These are phyloP conservation scores for Globisporangium okanoganense DNA, from an alignment of 352 stramenopile genomes.

Conservation along the genomic window DNA sequence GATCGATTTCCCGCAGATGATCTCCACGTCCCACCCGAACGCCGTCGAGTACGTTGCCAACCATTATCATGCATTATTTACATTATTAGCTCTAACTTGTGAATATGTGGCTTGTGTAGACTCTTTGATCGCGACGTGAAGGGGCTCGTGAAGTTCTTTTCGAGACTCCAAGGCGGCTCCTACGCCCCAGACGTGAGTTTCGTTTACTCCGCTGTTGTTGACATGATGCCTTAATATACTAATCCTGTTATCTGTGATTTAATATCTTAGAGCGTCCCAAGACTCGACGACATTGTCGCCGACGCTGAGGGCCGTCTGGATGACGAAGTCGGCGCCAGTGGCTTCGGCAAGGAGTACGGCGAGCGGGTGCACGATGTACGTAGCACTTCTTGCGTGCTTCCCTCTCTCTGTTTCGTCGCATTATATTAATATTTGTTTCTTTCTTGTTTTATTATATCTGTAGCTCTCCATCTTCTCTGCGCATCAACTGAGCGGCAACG, in stretches of 20 bases:
- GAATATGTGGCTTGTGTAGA: conserved; percentile 20
- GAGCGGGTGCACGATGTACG: conserved; percentile 63
- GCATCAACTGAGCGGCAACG: conserved; percentile 42
- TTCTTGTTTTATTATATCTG: no score
- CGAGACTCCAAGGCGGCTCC: conserved; percentile 69
- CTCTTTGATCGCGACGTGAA: conserved; percentile 95
- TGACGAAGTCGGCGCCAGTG: conserved; percentile 72
- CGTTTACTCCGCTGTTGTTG: conserved; percentile 17
- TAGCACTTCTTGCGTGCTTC: neutral
- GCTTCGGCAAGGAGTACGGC: conserved; percentile 77
- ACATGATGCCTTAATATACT: conserved; percentile 14
- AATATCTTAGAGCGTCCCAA: conserved; percentile 35
- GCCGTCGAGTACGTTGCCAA: conserved; percentile 87
- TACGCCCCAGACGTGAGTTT: conserved; percentile 85
- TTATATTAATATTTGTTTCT: conserved; percentile 3
- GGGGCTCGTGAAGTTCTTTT: conserved; percentile 96
- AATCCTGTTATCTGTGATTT: no score
- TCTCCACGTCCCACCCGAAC: conserved; percentile 98
- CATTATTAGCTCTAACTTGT: neutral
- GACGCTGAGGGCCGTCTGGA: conserved; percentile 61
- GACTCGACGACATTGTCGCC: conserved; percentile 64
- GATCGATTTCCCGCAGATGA: conserved; percentile 99
- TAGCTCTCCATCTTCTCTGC: conserved; percentile 83
- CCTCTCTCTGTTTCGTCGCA: conserved; percentile 1
- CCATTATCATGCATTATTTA: neutral